Percentiles rank a stretch among this genome's conserved stretches.
Evolutionary conservation across 345 rosid species (phyloP).

Genomic region (Angophora floribunda): DNA sequence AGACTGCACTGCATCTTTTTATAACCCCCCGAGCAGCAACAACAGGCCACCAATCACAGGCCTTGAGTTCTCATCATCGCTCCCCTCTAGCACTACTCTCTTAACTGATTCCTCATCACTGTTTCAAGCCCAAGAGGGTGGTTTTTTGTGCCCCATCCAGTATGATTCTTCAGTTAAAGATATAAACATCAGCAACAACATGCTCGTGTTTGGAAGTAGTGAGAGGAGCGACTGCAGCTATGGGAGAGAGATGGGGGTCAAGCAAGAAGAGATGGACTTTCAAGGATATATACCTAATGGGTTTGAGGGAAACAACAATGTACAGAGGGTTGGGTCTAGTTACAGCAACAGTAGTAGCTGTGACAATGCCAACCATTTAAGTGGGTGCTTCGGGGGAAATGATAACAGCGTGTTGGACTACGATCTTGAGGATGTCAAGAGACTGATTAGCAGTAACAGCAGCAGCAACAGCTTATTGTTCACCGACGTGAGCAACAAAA

Average conservation of each 20-base stretch:
- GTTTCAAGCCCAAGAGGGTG: background rate
- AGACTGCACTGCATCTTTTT: background rate
- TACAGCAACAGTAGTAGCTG: background rate
- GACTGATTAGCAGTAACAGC: conserved; percentile 1
- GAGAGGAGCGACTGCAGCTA: background rate
- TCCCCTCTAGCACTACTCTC: background rate
- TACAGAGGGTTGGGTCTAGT: background rate
- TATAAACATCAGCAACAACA: background rate
- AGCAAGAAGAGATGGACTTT: conserved; percentile 2
- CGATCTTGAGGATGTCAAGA: conserved; percentile 3
- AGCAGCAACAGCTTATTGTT: background rate
- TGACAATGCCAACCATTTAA: background rate
- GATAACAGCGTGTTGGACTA: background rate
- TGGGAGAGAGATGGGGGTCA: background rate
- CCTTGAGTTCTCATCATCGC: conserved; percentile 1
- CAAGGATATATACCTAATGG: background rate
- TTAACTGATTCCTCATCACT: background rate
- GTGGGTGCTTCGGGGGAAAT: background rate
- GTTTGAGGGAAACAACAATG: background rate
- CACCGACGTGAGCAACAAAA: background rate
- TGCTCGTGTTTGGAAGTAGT: background rate
- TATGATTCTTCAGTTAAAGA: background rate
- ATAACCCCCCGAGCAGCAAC: background rate
- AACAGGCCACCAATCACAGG: background rate
- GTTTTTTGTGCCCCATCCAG: background rate